phyloP scores from a whole-genome alignment of 192 early-diverging fungal species.

The Paraglomus brasilianum region DNA sequence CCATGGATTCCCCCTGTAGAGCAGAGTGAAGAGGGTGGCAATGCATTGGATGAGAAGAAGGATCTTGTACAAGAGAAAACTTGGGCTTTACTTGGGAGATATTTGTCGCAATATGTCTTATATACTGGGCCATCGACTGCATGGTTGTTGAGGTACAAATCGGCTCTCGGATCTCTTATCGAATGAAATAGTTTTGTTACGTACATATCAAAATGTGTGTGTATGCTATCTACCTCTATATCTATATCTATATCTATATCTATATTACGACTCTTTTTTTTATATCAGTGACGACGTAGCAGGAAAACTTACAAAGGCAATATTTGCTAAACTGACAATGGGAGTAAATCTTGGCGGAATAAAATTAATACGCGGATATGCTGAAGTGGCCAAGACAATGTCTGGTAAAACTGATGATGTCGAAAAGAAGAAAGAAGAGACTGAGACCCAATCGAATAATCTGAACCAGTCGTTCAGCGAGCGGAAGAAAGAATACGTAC shows the following conservation, averaged over 20 bases:
- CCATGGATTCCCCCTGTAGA: conserved; percentile 47
- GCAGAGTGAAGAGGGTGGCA: conserved; percentile 23
- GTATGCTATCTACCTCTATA: neutral
- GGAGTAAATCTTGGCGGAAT: conserved; percentile 64
- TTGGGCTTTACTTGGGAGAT: conserved; percentile 78
- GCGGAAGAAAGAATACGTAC: conserved; percentile 40
- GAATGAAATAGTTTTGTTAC: neutral
- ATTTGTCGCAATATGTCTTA: conserved; percentile 71
- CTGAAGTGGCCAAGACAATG: conserved; percentile 61
- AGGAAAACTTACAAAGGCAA: conserved; percentile 59
- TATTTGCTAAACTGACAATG: conserved; percentile 61
- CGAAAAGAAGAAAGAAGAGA: conserved; percentile 40
- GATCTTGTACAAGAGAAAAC: conserved; percentile 51
- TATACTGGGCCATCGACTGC: conserved; percentile 65
- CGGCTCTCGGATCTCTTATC: neutral
- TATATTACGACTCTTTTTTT: neutral
- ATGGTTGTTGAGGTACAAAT: conserved; percentile 51
- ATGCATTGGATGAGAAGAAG: conserved; percentile 30
- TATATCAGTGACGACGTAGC: conserved; percentile 55
- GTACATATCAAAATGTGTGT: neutral
- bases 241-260: neutral
- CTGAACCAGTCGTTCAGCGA: conserved; percentile 35
- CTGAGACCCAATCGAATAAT: conserved; percentile 35
- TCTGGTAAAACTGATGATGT: conserved; percentile 43
- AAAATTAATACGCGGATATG: conserved; percentile 70